Base-by-base conservation (phyloP, 1,284 basidiomycete genomes). In the Puccinia coronata region DNA sequence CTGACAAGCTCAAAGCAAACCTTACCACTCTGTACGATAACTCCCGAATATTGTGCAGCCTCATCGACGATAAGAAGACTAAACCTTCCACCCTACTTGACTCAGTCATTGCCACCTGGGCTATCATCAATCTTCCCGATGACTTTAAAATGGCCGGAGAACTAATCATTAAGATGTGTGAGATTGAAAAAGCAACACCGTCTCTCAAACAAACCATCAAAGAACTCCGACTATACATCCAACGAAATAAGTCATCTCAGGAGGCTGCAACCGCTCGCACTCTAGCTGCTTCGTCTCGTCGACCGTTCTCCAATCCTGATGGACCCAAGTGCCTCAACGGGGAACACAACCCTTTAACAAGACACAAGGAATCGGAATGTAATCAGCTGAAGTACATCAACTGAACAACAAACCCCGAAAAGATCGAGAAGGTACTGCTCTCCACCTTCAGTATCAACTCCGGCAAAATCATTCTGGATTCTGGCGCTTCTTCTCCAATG, bases 11-110 rank as follows among this genome's bases (percentile, higher is more conserved):
- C 18, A 34, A 69, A n/a, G 14, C 6, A 4, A 25, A 16, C n/a
- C 65, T 69, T 25, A 69, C 28, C 36, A 5, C 8, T 4, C 31
- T 69, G 11, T 25, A 4, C 25, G 65, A 41, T 5, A 69, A 69
- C 65, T 34, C 34, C 9, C 31, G 8, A 39, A 25, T 43, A 11
- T 9, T 69, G 28, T 69, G 65, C 39, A 18, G n/a, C n/a, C n/a
- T n/a, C n/a, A n/a, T n/a, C n/a, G n/a, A n/a, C n/a, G n/a, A n/a
- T n/a, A n/a, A n/a, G 14, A 43, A 14, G 4, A 39, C 36, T 12
- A 69, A 39, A n/a, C 65, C 65, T 43, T 69, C 65, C 16, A 25
- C 4, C 8, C 65, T 69, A 36, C 65, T 69, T 25, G 65, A 69
- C 8, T 41, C 65, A 9, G 65, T 69, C 6, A 49, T 69, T 41